Evolutionary conservation across 371 early-diverging fungal genomes (phyloP).

Genomic region (Rhizopus stolonifer): DNA sequence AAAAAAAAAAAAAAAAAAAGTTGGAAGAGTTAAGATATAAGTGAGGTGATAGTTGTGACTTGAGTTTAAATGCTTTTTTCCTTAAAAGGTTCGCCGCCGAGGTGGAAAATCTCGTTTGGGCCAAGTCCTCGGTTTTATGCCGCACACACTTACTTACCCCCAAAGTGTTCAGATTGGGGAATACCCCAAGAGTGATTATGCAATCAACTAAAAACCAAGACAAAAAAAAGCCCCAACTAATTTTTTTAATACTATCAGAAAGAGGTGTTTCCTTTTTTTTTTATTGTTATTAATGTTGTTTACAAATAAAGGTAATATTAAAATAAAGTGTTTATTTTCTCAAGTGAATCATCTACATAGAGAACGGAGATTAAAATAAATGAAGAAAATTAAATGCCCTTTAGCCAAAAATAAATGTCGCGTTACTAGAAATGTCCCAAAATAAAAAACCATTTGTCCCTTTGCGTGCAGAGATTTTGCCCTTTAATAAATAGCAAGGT

Average conservation of each 20-base stretch:
- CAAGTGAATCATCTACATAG: neutral
- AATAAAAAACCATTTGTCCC: no score
- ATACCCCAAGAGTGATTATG: conserved; percentile 5
- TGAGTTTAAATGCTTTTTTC: conserved; percentile 10
- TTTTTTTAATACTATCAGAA: no score
- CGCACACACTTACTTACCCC: conserved; percentile 8
- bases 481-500: no score
- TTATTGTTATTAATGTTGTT: no score
- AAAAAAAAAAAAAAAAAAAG: conserved; percentile 8
- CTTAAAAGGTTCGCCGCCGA: conserved; percentile 28
- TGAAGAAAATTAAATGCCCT: no score
- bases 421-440: no score
- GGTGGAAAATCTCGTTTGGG: conserved; percentile 31
- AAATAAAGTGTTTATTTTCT: no score
- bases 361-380: no score
- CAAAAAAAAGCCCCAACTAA: neutral
- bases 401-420: no score
- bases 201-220: neutral
- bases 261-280: no score
- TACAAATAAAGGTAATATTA: no score
- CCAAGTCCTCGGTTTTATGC: conserved; percentile 6
- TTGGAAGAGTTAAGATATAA: neutral
- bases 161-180: conserved; percentile 13
- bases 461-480: no score
- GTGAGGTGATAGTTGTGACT: conserved; percentile 6